Base-by-base conservation (phyloP, 2,329 filamentous ascomycete species). In the Xylariaceae sp. region DNA sequence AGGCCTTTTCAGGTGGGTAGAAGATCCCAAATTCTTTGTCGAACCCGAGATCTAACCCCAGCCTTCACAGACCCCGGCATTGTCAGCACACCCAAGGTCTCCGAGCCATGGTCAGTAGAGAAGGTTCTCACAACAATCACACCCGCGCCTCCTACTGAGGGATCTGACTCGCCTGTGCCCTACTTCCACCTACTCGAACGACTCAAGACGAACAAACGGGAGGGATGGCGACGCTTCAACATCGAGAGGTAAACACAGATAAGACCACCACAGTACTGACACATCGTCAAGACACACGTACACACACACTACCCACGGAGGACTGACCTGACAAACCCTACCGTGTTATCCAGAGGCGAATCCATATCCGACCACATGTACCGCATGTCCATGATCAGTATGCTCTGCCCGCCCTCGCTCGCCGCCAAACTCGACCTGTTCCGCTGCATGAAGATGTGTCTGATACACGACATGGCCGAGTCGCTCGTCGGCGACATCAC, bases 301-400 rank as follows among this genome's bases (percentile, higher is more conserved):
- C n/a, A n/a, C n/a, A n/a, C n/a, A n/a, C n/a, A n/a, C n/a, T n/a
- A n/a, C n/a, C n/a, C n/a, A n/a, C n/a, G n/a, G n/a, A n/a, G n/a
- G n/a, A n/a, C n/a, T n/a, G n/a, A n/a, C n/a, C n/a, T n/a, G n/a
- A n/a, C n/a, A n/a, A n/a, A n/a, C n/a, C n/a, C n/a, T n/a, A n/a
- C n/a, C n/a, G n/a, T n/a, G n/a, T n/a, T n/a, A n/a, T n/a, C n/a
- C n/a, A 83, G 77, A 47, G 86, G 88, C 64, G 93, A 98, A 68
- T 95, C 89, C 2, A 96, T 98, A 63, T 80, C 88, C 43, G 93
- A 98, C 71, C 93, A 98, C 76, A 98, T 98, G 93, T 98, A 97
- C 71, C 90, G 93, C 70, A 98, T 98, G 93, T 89, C 91, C 40
- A 80, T 98, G 56, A 89, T 98, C 67, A 90, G 88, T 53, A 88